Conservation (phyloP, 768 basidiomycete species). For the Grammothele lineata region DNA sequence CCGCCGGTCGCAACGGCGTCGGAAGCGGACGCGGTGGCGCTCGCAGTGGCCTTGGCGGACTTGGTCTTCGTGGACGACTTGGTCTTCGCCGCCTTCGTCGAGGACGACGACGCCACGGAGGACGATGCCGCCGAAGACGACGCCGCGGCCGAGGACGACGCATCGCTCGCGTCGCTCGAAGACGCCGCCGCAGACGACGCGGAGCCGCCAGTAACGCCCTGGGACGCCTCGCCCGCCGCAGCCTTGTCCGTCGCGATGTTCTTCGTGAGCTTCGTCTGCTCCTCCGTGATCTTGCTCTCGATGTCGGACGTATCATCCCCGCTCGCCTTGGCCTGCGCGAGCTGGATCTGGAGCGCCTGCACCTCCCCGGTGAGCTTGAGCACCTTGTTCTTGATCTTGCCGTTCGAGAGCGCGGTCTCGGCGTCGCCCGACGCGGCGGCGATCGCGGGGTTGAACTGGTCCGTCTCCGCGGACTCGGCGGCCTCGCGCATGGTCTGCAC, state of each 20-base stretch:
- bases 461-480: conserved; percentile 36
- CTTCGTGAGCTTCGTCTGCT: conserved; percentile 31
- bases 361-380: conserved; percentile 37
- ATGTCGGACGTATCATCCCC: conserved; percentile 27
- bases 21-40: not conserved
- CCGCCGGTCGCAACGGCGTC: not conserved
- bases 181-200: not conserved
- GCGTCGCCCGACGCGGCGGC: conserved; percentile 30
- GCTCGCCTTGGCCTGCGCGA: conserved; percentile 32
- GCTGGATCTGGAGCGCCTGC: conserved; percentile 33
- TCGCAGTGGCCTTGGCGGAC: not conserved
- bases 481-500: conserved; percentile 32
- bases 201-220: conserved; percentile 23
- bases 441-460: conserved; percentile 34
- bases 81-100: not conserved
- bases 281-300: conserved; percentile 24
- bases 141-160: not conserved
- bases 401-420: conserved; percentile 31
- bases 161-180: not conserved
- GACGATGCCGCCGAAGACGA: not conserved
- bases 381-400: conserved; percentile 45
- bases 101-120: not conserved
- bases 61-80: not conserved
- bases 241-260: conserved; percentile 32
- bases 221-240: conserved; percentile 28